Evolutionary conservation across 352 stramenopile genomes (phyloP).

Genomic region (Thalassiosira ordinaria): DNA sequence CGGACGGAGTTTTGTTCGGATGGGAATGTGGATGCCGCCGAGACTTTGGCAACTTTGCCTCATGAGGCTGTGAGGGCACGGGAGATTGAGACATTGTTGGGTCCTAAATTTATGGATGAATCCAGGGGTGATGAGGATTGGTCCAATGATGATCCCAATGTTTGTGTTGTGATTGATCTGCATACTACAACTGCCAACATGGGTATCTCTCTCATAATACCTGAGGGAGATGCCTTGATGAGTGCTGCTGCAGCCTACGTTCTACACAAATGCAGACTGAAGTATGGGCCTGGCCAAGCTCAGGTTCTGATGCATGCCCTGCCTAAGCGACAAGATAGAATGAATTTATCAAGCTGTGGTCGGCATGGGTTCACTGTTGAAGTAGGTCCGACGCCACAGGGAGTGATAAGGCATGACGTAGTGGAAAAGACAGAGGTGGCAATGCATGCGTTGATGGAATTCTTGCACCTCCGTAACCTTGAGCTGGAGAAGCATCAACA

Average conservation of each 20-base stretch:
- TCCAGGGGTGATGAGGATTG: conserved; percentile 2
- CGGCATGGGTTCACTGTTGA: conserved; percentile 80
- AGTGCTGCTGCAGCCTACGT: conserved; percentile 74
- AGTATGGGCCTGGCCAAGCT: conserved; percentile 37
- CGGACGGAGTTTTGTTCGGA: conserved; percentile 18
- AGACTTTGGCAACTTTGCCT: conserved; percentile 20
- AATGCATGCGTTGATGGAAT: conserved; percentile 66
- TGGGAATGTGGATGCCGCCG: conserved; percentile 4
- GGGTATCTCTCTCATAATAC: conserved; percentile 78
- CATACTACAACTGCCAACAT: conserved; percentile 84
- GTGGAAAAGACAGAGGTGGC: conserved; percentile 74
- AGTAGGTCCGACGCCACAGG: conserved; percentile 79
- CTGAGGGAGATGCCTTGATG: conserved; percentile 73
- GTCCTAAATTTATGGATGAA: conserved; percentile 64
- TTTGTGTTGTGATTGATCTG: conserved; percentile 80
- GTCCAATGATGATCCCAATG: conserved; percentile 14
- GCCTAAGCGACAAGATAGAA: conserved; percentile 53
- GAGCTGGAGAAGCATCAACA: conserved; percentile 38
- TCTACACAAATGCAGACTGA: conserved; percentile 49
- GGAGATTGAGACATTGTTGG: conserved; percentile 78
- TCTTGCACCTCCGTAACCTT: conserved; percentile 56
- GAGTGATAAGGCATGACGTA: conserved; percentile 76
- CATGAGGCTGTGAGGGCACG: conserved; percentile 64
- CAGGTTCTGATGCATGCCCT: conserved; percentile 72
- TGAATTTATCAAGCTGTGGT: conserved; percentile 73